These are phyloP conservation scores for Botrytis pseudocinerea DNA, from an alignment of 2,329 filamentous ascomycete genomes.

Conservation along the genomic window DNA sequence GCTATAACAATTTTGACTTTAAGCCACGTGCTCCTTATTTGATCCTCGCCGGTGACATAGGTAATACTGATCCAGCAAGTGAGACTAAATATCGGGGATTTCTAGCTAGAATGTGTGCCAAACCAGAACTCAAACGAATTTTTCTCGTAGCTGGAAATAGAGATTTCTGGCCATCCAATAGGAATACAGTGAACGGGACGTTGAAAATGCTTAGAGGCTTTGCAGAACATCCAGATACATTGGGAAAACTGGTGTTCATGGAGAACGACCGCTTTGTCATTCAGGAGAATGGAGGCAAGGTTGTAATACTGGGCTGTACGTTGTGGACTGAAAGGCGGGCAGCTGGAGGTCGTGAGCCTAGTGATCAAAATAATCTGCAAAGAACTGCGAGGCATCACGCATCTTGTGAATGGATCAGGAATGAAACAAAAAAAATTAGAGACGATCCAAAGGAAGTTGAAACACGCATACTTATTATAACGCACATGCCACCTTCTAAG, in stretches of 20 bases:
- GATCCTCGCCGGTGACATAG: constrained; percentile 4
- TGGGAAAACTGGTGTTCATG: not conserved
- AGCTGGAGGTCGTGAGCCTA: not conserved
- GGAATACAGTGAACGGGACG: not conserved
- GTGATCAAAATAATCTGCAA: not conserved
- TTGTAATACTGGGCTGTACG: constrained; percentile 7
- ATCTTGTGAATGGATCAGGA: not conserved
- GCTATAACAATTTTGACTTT: not conserved
- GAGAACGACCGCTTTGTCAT: not conserved
- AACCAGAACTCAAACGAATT: not conserved
- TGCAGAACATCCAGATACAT: not conserved
- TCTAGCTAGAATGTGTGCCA: constrained; percentile 11
- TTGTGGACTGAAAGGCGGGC: not conserved
- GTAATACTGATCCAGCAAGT: not conserved
- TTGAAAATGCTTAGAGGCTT: not conserved
- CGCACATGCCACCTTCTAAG: constrained; percentile 19
- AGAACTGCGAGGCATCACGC: not conserved
- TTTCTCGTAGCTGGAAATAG: constrained; percentile 14
- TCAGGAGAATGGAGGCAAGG: not conserved
- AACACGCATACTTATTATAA: constrained; percentile 17
- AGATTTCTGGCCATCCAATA: not conserved
- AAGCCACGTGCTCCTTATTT: not conserved
- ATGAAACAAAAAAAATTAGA: not conserved
- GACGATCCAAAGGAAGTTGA: not conserved
- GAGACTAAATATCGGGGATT: not conserved